A percentile compares a stretch with the other conserved stretches of the same genome.
phyloP scores from a whole-genome alignment of 2,329 filamentous ascomycete genomes.

The Tetracladium maxilliforme region DNA sequence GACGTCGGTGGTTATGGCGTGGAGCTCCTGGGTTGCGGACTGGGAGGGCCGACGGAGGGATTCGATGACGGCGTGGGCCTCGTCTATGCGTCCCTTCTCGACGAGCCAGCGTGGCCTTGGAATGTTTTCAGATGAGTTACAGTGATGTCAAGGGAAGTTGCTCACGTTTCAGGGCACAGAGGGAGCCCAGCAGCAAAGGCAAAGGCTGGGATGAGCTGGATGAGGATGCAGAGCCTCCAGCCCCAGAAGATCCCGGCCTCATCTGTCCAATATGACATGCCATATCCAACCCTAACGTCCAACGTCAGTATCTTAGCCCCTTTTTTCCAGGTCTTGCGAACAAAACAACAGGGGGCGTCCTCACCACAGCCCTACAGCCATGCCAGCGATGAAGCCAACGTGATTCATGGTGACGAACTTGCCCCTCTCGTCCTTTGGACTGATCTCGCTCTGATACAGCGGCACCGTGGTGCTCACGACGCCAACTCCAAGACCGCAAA shows the following conservation, averaged over 20 bases:
- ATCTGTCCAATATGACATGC: conserved; percentile 34
- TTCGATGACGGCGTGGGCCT: conserved; percentile 25
- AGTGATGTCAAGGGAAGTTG: conserved; percentile 3
- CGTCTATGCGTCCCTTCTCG: conserved; percentile 27
- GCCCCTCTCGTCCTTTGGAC: conserved; percentile 35
- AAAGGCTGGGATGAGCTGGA: conserved; percentile 34
- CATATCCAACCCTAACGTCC: conserved; percentile 38
- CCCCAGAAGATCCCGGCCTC: conserved; percentile 26
- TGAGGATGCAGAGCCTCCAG: conserved; percentile 36
- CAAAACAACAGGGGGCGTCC: conserved; percentile 3
- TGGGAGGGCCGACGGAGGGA: conserved; percentile 32
- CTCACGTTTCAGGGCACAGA: conserved; percentile 38
- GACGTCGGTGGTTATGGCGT: conserved; percentile 28
- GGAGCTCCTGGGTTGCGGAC: conserved; percentile 17
- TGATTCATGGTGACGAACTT: conserved; percentile 44
- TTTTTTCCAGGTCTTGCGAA: conserved; percentile 2
- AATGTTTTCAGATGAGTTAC: conserved; percentile 8
- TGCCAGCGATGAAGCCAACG: conserved; percentile 37
- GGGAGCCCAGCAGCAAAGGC: conserved; percentile 34
- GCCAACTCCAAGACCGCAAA: conserved; percentile 36
- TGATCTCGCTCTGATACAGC: conserved; percentile 42
- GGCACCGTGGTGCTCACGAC: conserved; percentile 41
- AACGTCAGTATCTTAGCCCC: too few relatives aligned
- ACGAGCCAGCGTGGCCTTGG: conserved; percentile 43
- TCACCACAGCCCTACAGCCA: conserved; percentile 39